These are phyloP conservation scores for Corchorus olitorius DNA, from an alignment of 345 rosid species.

Conservation along the genomic window DNA sequence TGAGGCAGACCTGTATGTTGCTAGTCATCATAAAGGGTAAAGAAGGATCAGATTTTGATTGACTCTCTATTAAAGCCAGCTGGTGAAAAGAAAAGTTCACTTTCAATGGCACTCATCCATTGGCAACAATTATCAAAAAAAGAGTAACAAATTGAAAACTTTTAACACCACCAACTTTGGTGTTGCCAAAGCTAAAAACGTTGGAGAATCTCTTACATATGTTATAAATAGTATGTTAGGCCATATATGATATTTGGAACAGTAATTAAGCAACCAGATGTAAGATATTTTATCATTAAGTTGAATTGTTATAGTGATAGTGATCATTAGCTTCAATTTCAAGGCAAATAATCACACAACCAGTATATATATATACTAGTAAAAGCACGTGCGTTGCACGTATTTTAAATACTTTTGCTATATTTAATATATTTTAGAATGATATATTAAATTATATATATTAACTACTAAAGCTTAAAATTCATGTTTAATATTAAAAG, in stretches of 20 bases:
- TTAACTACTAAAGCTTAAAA: no score
- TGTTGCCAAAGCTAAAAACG: neutral
- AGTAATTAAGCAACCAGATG: neutral
- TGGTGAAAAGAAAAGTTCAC: neutral
- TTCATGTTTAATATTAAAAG: no score
- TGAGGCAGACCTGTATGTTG: neutral
- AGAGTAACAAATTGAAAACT: neutral
- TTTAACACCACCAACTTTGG: no score
- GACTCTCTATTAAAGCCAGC: neutral
- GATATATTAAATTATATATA: no score
- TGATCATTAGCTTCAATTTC: neutral
- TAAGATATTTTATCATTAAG: neutral
- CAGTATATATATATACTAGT: no score
- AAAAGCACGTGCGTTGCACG: no score
- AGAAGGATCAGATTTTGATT: neutral
- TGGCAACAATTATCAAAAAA: neutral
- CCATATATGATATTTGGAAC: neutral
- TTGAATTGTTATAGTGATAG: neutral
- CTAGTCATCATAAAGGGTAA: neutral
- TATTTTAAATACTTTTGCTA: no score
- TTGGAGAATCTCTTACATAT: neutral
- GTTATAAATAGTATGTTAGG: no score
- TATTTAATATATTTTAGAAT: no score
- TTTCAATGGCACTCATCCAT: neutral
- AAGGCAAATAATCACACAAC: neutral